Evolutionary conservation across 2,329 filamentous ascomycete genomes (phyloP), one percentile per base, ranked within the genome.

Genomic region (Fusarium sp.): DNA sequence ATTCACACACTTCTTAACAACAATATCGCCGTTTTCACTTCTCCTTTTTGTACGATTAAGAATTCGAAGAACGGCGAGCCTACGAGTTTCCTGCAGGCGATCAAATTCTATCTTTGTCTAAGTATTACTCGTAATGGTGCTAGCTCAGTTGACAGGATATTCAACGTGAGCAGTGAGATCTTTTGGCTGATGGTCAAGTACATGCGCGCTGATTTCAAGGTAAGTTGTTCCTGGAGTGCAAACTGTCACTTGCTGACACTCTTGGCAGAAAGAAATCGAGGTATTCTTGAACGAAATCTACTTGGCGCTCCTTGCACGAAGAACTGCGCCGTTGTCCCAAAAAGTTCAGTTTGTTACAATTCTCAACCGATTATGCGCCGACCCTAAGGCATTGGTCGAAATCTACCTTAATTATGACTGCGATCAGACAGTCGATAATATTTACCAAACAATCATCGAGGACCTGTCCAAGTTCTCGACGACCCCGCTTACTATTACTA

Each of bases 261-360:
- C 5, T 53, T 42, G 56, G 62, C 76, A 93, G 89, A 97, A 97
- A 88, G 96, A 99, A 78, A 92, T 99, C 58, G 96, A 98, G 79
- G 95, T 99, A 0, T 98, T 99, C 77, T 82, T 99, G 63, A 98
- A 98, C 78, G 96, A 99, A 77, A 97, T 99, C 30, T 99, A 99
- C 77, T 84, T 99, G 7, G 92, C 94, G 1, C 93, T 98, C 43
- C 83, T 99, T 40, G 95, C 97, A 51, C 92, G 95, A 79, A 90
- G 91, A 68, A 94, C 90, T 63, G 94, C 95, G 1, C 95, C 95
- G 6, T 82, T 91, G 12, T 94, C 94, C 64, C 96, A 99, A 78
- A 99, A 98, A 80, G 88, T 96, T 57, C 94, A 95, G 77, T 96
- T 98, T 72, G 88, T 99, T 79, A 90, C 89, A 64, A 89, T 99